Base-by-base conservation (phyloP, 352 stramenopile species). In the Globisporangium acanthophoron region DNA sequence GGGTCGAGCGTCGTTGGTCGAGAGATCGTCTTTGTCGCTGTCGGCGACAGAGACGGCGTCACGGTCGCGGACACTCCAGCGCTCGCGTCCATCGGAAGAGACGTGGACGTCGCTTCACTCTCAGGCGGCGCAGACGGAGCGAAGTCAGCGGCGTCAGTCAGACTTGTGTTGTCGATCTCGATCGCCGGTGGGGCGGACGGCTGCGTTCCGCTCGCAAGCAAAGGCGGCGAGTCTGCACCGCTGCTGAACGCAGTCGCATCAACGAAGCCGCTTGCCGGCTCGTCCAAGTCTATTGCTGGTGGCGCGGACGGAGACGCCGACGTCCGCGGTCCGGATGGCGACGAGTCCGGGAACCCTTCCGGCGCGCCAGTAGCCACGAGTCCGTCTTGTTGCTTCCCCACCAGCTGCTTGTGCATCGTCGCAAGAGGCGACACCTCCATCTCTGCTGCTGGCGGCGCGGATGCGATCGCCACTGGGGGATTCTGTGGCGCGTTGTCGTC, bases 11-110 rank as follows among this genome's bases (percentile, higher is more conserved):
- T 2, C 21, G 8, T 21, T 5, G 64, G 33, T 47, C 66, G 62
- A 39, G 63, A 63, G 24, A 79, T 49, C n/a, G 74, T 77, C 54
- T 85, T 81, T 9, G 71, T 62, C 29, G 49, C 45, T 18, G 69
- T 78, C 47, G 76, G 76, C 16, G 76, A 85, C 27, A 83, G 37
- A 2, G 73, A 85, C 12, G 76, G 71, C 20, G 69, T 72, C 11
- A 64, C 20, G 2, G 20, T 20, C 31, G 20, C n/a, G 4, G n/a
- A 3, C 16, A 20, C 15, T 8, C 40, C 16, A 13, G 5, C 16
- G 5, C 40, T 29, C n/a, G 43, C 21, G 3, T 29, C n/a, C 21
- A 1, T 31, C 9, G 44, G 3, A 29, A 20, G 8, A n/a, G 40
- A 16, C 7, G 44, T 15, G 20, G 11, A 6, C n/a, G n/a, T 49